Conservation (phyloP, 352 stramenopile species). For the Pythium utonaiense region DNA sequence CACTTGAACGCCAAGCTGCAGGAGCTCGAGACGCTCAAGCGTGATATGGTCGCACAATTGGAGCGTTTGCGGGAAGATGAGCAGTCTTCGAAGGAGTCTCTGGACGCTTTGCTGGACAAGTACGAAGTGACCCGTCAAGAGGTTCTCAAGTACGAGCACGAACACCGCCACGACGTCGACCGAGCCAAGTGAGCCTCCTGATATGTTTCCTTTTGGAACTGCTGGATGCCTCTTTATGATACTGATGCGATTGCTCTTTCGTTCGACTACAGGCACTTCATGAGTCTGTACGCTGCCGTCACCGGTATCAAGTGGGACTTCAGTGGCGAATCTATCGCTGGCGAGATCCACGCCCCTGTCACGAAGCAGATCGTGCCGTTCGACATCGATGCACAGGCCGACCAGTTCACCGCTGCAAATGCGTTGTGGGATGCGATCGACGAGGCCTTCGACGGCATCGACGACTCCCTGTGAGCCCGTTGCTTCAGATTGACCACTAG, state of each 20-base stretch:
- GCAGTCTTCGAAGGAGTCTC: conserved; percentile 62
- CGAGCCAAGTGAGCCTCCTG: conserved; percentile 48
- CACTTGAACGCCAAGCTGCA: conserved; percentile 50
- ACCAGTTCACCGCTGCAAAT: conserved; percentile 58
- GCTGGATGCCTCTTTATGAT: not conserved
- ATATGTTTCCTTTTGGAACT: not conserved
- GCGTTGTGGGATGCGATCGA: conserved; percentile 70
- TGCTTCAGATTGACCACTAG: not conserved
- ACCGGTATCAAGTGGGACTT: conserved; percentile 84
- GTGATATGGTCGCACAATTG: conserved; percentile 60
- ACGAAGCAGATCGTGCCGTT: conserved; percentile 60
- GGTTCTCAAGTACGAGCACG: conserved; percentile 50
- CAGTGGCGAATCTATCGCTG: conserved; percentile 40
- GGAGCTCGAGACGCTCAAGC: conserved; percentile 63
- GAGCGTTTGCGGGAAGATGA: conserved; percentile 65
- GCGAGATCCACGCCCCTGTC: conserved; percentile 58
- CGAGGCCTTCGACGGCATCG: conserved; percentile 54
- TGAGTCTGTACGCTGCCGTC: conserved; percentile 70
- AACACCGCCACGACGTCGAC: conserved; percentile 68
- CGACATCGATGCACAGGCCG: conserved; percentile 45
- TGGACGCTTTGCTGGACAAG: conserved; percentile 57
- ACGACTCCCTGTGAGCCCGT: conserved; percentile 38
- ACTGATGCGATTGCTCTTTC: conserved; percentile 1
- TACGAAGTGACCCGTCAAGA: conserved; percentile 64
- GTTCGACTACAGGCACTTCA: conserved; percentile 48